Evolutionary conservation across 1,284 basidiomycete species (phyloP).

Genomic region (Grifola frondosa): DNA sequence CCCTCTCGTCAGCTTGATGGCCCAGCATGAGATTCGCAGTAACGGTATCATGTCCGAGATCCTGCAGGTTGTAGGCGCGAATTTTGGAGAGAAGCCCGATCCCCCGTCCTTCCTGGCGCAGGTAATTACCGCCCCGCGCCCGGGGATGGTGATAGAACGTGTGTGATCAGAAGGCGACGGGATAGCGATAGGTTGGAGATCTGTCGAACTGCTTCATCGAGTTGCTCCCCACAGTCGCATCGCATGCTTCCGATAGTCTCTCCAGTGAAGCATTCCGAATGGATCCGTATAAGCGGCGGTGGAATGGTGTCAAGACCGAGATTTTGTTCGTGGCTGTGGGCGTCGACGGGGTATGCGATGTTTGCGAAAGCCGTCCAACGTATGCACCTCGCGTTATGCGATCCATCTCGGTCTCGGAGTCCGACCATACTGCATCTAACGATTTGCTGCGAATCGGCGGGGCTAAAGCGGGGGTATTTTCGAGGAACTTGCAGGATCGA

Average conservation of each 20-base stretch:
- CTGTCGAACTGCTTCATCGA: conserved; percentile 93
- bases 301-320: conserved; percentile 44
- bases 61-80: conserved; percentile 97
- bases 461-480: conserved; percentile 36
- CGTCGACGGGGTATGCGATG: conserved; percentile 53
- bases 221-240: conserved; percentile 98
- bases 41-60: conserved; percentile 98
- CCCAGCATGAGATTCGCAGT: conserved; percentile 96
- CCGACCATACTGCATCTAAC: conserved; percentile 85
- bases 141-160: conserved; percentile 52
- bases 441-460: conserved; percentile 78
- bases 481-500: conserved; percentile 79
- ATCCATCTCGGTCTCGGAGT: conserved; percentile 90
- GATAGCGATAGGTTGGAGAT: conserved; percentile 76
- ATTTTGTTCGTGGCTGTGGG: conserved; percentile 34
- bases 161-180: conserved; percentile 35
- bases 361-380: conserved; percentile 74
- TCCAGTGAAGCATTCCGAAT: conserved; percentile 98
- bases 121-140: conserved; percentile 96
- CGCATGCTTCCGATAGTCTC: conserved; percentile 98
- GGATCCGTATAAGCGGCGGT: conserved; percentile 89
- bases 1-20: conserved; percentile 91
- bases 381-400: conserved; percentile 94
- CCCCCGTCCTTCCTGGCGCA: conserved; percentile 98
- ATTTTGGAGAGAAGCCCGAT: conserved; percentile 97